Percentiles rank a stretch among this genome's conserved stretches.
Conservation (phyloP, 1,139 yeast species). For the Ogataea hybrid region DNA sequence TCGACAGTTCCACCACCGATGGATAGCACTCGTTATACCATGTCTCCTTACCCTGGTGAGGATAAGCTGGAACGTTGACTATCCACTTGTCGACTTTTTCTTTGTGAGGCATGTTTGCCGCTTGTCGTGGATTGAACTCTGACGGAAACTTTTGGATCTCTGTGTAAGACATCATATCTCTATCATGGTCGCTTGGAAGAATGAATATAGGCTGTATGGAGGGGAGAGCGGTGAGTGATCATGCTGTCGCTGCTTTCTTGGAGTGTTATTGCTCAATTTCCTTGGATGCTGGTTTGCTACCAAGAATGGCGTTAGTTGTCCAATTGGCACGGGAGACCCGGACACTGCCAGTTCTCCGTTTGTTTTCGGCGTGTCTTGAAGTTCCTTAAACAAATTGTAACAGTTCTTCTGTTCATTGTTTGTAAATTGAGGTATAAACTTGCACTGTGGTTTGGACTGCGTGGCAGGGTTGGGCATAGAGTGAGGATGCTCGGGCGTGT, state of each 20-base stretch:
- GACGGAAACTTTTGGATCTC: slow-evolving; percentile 35
- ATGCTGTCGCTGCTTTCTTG: slow-evolving; percentile 15
- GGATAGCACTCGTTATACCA: slow-evolving; percentile 46
- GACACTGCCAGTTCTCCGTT: slow-evolving; percentile 11
- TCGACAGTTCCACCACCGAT: slow-evolving; percentile 35
- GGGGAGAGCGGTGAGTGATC: slow-evolving; percentile 14
- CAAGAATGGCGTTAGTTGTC: slow-evolving; percentile 16
- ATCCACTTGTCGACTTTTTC: slow-evolving; percentile 70
- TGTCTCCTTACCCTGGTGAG: slow-evolving; percentile 25
- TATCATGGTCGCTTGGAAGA: slow-evolving; percentile 14
- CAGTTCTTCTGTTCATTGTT: slow-evolving; percentile 13
- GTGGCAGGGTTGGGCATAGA: slow-evolving; percentile 17
- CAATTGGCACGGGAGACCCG: slow-evolving; percentile 17
- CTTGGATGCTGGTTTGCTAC: slow-evolving; percentile 16
- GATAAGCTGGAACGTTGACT: slow-evolving; percentile 46
- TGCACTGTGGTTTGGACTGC: slow-evolving; percentile 14
- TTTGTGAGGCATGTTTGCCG: slow-evolving; percentile 54
- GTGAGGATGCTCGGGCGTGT: slow-evolving; percentile 21
- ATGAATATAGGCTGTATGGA: slow-evolving; percentile 16
- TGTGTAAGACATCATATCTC: slow-evolving; percentile 8
- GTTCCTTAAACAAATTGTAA: slow-evolving; percentile 16
- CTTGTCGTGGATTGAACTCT: slow-evolving; percentile 55
- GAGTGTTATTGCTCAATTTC: slow-evolving; percentile 11
- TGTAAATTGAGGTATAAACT: slow-evolving; percentile 12
- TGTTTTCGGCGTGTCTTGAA: slow-evolving; percentile 12